A percentile compares a stretch with the other conserved stretches of the same genome.
Conservation (phyloP, 2,329 filamentous ascomycete genomes). For the Colletotrichum costaricense region DNA sequence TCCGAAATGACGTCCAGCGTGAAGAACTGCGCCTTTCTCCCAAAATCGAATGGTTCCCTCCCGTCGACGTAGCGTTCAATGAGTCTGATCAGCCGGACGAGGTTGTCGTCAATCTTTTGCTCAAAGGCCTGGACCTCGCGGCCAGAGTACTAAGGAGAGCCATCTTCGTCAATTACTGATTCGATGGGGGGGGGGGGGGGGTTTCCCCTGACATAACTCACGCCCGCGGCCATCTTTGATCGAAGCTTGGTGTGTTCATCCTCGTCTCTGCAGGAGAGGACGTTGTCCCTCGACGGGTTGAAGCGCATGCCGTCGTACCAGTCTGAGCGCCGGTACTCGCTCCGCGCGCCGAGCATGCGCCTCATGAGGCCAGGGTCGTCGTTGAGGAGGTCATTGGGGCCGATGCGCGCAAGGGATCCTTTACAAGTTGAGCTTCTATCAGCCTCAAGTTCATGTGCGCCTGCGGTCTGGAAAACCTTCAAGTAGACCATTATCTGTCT, state of each 20-base stretch:
- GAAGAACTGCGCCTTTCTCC: slow-evolving; percentile 59
- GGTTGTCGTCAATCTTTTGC: slow-evolving; percentile 57
- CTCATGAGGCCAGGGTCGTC: slow-evolving; percentile 41
- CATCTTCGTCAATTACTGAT: neutral
- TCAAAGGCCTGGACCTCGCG: slow-evolving; percentile 64
- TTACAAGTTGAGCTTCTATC: no score
- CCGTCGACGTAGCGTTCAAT: slow-evolving; percentile 49
- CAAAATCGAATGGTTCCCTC: slow-evolving; percentile 59
- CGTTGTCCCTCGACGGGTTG: slow-evolving; percentile 62
- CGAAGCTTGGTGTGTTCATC: slow-evolving; percentile 52
- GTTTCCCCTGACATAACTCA: slow-evolving; percentile 37
- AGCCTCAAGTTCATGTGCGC: no score
- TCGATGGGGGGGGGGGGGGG: slow-evolving; percentile 34
- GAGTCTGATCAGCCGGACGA: slow-evolving; percentile 56
- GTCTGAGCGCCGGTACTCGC: slow-evolving; percentile 47
- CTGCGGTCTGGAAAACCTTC: no score
- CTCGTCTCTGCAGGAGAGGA: slow-evolving; percentile 62
- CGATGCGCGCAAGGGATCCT: slow-evolving; percentile 37
- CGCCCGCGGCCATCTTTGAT: slow-evolving; percentile 63
- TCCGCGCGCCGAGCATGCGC: slow-evolving; percentile 50
- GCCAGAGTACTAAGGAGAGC: slow-evolving; percentile 52
- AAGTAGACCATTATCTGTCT: no score
- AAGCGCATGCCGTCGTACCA: slow-evolving; percentile 63
- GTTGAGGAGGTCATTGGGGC: slow-evolving; percentile 35
- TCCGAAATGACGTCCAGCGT: slow-evolving; percentile 65